Base-by-base conservation (phyloP, 208 protist genomes). In the Leptomonas seymouri region DNA sequence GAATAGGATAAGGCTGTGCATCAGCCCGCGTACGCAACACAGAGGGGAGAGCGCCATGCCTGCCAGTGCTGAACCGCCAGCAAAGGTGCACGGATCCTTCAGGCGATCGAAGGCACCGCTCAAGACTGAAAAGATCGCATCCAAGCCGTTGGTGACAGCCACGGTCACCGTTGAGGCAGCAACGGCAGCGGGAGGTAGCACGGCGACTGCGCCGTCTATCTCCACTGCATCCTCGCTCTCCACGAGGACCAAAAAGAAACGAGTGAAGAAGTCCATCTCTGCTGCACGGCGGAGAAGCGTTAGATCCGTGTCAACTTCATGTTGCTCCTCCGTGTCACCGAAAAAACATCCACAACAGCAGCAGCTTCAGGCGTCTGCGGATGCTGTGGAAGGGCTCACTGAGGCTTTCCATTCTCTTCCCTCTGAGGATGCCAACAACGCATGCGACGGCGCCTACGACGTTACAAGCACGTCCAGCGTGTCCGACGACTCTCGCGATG, bases 391-490 rank as follows among this genome's bases (percentile, higher is more conserved):
- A 16, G 31, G 1, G 12, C 5, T 39, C 7, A 14, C 39, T 3
- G 50, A 58, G 49, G 3, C 20, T 36, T 44, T 21, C 25, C 69
- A 25, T 21, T 50, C 53, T 28, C 42, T 57, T 41, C 54, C 61
- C 1, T 44, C 50, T 0, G 53, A 61, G 28, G 56, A 68, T 45
- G 45, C 14, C 28, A 44, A 73, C 31, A 58, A 30, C 59, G n/a
- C 21, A 25, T 60, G 65, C 66, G 30, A 48, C 36, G 45, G 64
- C 31, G 42, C 15, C 11, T 18, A 48, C 20, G 61, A 59, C 31
- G 50, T 28, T n/a, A 46, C 53, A 7, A 48, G 31, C n/a, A 54
- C 70, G 5, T 61, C 62, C 28, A 64, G 28, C 54, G 31, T 49
- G 31, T 65, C 34, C 1, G 46, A 9, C 41, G 34, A 7, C 53